Conservation (phyloP, 768 basidiomycete species). For the Pholiota molesta region DNA sequence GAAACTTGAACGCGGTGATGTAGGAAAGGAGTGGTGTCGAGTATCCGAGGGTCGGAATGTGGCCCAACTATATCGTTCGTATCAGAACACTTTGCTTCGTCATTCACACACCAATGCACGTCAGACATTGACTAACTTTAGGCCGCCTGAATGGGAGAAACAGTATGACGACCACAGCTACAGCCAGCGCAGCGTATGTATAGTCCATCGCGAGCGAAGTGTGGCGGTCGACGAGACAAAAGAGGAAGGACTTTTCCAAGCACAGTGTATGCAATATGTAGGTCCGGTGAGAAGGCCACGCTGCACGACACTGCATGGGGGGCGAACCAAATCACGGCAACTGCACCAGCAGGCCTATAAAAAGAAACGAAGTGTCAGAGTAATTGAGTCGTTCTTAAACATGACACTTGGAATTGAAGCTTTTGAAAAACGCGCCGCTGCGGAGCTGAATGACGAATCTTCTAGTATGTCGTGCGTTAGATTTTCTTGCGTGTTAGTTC, state of each 20-base stretch:
- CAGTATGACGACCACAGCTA: neutral
- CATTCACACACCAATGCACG: too few relatives aligned
- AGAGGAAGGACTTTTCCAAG: neutral
- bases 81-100: neutral
- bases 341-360: neutral
- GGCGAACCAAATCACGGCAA: too few relatives aligned
- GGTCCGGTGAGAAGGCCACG: too few relatives aligned
- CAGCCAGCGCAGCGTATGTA: neutral
- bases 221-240: too few relatives aligned
- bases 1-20: slow-evolving; percentile 29
- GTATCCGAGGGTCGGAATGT: slow-evolving; percentile 38
- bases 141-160: neutral
- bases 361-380: neutral
- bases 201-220: neutral
- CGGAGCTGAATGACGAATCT: too few relatives aligned
- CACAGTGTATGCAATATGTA: neutral
- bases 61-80: slow-evolving; percentile 17
- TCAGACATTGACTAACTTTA: neutral
- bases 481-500: too few relatives aligned
- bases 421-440: neutral
- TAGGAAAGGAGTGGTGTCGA: slow-evolving; percentile 34
- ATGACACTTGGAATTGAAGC: neutral
- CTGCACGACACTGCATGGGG: too few relatives aligned
- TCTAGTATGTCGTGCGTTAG: too few relatives aligned
- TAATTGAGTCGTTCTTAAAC: neutral